These are phyloP conservation scores for Venturia oleaginea DNA, from an alignment of 2,329 filamentous ascomycete species.

Conservation along the genomic window DNA sequence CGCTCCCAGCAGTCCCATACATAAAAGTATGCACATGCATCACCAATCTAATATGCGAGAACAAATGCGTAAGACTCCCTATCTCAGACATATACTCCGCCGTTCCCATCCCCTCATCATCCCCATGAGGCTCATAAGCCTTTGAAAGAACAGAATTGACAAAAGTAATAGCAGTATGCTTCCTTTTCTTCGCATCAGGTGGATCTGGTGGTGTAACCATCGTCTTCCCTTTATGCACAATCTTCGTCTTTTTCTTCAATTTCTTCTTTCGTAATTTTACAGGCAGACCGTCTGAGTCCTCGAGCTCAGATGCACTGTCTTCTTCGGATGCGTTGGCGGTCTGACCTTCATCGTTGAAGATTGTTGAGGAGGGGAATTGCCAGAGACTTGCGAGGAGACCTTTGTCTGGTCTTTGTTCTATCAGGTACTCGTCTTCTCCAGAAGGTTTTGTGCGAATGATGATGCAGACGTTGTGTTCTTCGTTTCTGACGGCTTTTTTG, in stretches of 20 bases:
- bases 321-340: slow-evolving; percentile 16
- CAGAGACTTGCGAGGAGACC: slow-evolving; percentile 19
- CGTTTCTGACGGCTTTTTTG: slow-evolving; percentile 27
- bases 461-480: slow-evolving; percentile 27
- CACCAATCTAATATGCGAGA: slow-evolving; percentile 27
- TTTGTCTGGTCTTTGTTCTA: slow-evolving; percentile 28
- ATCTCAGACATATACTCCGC: slow-evolving; percentile 19
- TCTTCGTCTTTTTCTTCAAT: not conserved
- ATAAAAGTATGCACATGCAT: slow-evolving; percentile 24
- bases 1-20: not conserved
- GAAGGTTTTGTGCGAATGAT: slow-evolving; percentile 18
- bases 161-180: not conserved
- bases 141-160: not conserved
- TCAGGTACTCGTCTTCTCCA: slow-evolving; percentile 21
- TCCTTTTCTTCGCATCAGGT: not conserved
- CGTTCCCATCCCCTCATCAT: not conserved
- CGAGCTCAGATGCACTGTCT: slow-evolving; percentile 17
- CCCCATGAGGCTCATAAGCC: not conserved
- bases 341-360: slow-evolving; percentile 19
- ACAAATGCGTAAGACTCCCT: slow-evolving; percentile 26
- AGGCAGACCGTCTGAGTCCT: slow-evolving; percentile 1
- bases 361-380: slow-evolving; percentile 26
- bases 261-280: not conserved
- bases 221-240: not conserved
- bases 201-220: not conserved